Percentiles rank a stretch among this genome's conserved stretches.
These are phyloP conservation scores for Vaccinium vitisidaea DNA, from an alignment of 148 eudicot species.

Conservation along the genomic window DNA sequence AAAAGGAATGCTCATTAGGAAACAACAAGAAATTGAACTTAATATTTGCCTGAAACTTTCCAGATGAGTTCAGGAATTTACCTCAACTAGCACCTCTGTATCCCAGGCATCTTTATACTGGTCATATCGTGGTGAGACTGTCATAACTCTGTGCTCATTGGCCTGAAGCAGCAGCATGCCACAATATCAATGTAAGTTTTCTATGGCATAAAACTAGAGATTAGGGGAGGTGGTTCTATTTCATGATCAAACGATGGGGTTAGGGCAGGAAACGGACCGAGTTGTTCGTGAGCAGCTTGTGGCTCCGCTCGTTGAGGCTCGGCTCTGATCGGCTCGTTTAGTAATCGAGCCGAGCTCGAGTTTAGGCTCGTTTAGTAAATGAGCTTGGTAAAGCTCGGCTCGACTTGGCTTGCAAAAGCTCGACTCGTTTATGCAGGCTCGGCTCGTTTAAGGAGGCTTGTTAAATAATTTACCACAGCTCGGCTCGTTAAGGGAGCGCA, in stretches of 20 bases:
- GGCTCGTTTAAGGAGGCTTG: too few species aligned
- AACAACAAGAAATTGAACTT: neutral
- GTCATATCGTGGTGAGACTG: conserved; percentile 75
- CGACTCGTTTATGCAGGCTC: too few species aligned
- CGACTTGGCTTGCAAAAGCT: too few species aligned
- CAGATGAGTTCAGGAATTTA: conserved; percentile 17
- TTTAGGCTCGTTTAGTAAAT: too few species aligned
- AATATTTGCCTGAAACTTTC: neutral
- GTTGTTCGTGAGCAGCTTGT: too few species aligned
- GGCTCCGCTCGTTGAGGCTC: too few species aligned
- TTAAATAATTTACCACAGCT: too few species aligned
- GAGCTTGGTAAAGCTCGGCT: too few species aligned
- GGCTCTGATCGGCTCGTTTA: too few species aligned
- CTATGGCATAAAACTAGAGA: neutral
- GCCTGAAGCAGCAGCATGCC: conserved; percentile 29
- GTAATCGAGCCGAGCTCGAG: too few species aligned
- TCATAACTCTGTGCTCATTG: conserved; percentile 74
- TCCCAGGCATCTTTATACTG: conserved; percentile 95
- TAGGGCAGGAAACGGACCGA: too few species aligned
- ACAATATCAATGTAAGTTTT: neutral
- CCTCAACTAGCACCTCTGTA: conserved; percentile 63
- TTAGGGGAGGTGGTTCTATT: neutral
- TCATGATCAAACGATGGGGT: neutral
- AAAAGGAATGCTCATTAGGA: neutral
- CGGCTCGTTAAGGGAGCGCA: too few species aligned